Conservation (phyloP, 441 rosid genomes). For the Populus tomentosa region DNA sequence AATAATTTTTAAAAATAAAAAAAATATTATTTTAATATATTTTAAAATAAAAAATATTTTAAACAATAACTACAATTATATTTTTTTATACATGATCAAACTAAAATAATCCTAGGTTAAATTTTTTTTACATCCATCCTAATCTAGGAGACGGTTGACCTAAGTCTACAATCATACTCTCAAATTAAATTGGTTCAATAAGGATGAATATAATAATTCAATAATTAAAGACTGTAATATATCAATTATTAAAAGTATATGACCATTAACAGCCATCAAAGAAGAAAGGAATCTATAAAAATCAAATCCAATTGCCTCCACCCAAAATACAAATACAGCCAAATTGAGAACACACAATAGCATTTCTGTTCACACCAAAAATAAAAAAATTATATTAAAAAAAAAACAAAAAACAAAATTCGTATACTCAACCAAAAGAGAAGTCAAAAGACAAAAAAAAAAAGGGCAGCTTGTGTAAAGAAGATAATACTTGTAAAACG, state of each 20-base stretch:
- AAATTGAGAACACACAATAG: not conserved
- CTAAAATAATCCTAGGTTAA: no score
- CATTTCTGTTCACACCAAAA: not conserved
- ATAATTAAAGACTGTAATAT: not conserved
- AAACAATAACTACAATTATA: no score
- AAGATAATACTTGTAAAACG: not conserved
- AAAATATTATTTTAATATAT: no score
- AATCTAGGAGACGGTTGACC: no score
- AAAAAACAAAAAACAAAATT: no score
- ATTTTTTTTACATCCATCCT: no score
- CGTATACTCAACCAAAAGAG: not conserved
- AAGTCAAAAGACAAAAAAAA: not conserved
- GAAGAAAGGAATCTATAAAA: not conserved
- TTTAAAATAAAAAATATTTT: no score
- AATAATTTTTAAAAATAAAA: no score
- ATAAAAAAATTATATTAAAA: no score
- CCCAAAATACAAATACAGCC: not conserved
- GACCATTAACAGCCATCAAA: not conserved
- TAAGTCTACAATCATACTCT: no score
- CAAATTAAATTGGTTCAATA: not conserved
- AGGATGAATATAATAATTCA: not conserved
- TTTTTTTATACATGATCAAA: no score
- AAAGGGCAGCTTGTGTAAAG: not conserved
- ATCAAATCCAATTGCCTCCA: not conserved
- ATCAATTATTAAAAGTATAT: not conserved